Conservation (phyloP, 148 eudicot species). For the Cornus kousa region DNA sequence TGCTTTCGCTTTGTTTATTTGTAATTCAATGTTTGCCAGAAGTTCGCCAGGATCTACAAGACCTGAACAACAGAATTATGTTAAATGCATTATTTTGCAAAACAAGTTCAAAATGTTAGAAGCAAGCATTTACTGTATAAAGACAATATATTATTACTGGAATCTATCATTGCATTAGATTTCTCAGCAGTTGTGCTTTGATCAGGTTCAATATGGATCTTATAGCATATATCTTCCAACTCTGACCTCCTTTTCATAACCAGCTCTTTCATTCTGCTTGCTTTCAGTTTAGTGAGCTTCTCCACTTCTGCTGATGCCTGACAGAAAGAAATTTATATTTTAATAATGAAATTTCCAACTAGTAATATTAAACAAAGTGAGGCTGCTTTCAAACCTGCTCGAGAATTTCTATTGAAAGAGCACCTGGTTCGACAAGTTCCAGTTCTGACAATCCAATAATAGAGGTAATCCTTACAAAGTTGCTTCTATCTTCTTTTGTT, state of each 20-base stretch:
- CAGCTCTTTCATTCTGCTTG: slow-evolving; percentile 66
- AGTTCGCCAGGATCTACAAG: slow-evolving; percentile 73
- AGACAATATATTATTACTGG: slow-evolving; percentile 35
- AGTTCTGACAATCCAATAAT: slow-evolving; percentile 33
- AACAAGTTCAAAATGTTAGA: neutral
- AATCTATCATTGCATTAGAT: slow-evolving; percentile 65
- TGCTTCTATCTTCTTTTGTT: slow-evolving; percentile 37
- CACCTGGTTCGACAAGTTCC: slow-evolving; percentile 40
- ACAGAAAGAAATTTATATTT: slow-evolving; percentile 9
- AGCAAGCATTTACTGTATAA: neutral
- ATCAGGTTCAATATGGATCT: slow-evolving; percentile 59
- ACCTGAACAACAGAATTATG: slow-evolving; percentile 34
- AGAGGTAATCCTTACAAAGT: slow-evolving; percentile 29
- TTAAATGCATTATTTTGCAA: neutral
- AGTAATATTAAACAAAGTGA: neutral
- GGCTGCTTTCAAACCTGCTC: slow-evolving; percentile 35
- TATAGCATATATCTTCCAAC: slow-evolving; percentile 53
- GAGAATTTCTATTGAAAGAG: slow-evolving; percentile 45
- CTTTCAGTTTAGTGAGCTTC: slow-evolving; percentile 61
- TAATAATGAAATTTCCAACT: neutral
- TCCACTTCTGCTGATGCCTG: slow-evolving; percentile 70
- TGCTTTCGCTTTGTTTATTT: slow-evolving; percentile 51
- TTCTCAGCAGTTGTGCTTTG: slow-evolving; percentile 65
- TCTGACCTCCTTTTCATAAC: slow-evolving; percentile 62
- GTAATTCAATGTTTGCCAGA: slow-evolving; percentile 56